These are phyloP conservation scores for Cercospora citrullina DNA, from an alignment of 2,329 filamentous ascomycete genomes.

Conservation along the genomic window DNA sequence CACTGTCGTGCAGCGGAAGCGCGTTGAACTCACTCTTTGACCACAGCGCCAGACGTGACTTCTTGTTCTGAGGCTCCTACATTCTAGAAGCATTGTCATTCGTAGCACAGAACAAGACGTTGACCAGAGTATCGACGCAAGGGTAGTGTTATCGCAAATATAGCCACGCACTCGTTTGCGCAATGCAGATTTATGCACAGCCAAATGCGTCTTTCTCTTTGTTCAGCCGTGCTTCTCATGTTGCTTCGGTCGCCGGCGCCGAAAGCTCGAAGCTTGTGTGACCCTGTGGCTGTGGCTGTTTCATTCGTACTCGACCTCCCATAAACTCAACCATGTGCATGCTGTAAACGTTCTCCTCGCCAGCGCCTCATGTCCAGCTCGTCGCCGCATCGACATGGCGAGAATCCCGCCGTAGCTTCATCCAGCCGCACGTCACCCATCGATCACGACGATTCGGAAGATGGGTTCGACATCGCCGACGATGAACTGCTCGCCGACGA, in stretches of 20 bases:
- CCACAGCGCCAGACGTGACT: not conserved
- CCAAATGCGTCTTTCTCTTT: slow-evolving; percentile 1
- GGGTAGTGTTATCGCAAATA: not conserved
- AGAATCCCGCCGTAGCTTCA: slow-evolving; percentile 46
- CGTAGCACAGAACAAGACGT: not conserved
- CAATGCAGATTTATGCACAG: not conserved
- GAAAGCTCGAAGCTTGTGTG: slow-evolving; percentile 7
- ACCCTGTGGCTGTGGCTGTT: slow-evolving; percentile 2
- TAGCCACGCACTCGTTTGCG: not conserved
- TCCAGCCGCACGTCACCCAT: slow-evolving; percentile 45
- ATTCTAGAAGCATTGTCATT: not conserved
- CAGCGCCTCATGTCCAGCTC: slow-evolving; percentile 41
- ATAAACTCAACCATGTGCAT: slow-evolving; percentile 4
- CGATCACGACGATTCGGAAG: slow-evolving; percentile 38
- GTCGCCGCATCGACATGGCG: slow-evolving; percentile 34
- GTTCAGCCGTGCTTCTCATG: not conserved
- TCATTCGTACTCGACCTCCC: not conserved
- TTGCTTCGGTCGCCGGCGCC: not conserved
- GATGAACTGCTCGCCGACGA: slow-evolving; percentile 45
- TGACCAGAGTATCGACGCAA: not conserved
- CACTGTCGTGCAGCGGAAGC: not conserved
- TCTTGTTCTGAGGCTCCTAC: not conserved
- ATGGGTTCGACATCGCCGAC: slow-evolving; percentile 47
- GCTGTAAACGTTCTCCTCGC: not conserved
- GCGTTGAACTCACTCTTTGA: not conserved